phyloP scores from a whole-genome alignment of 495 filamentous ascomycete species.

The Friedmanniomyces endolithicus region DNA sequence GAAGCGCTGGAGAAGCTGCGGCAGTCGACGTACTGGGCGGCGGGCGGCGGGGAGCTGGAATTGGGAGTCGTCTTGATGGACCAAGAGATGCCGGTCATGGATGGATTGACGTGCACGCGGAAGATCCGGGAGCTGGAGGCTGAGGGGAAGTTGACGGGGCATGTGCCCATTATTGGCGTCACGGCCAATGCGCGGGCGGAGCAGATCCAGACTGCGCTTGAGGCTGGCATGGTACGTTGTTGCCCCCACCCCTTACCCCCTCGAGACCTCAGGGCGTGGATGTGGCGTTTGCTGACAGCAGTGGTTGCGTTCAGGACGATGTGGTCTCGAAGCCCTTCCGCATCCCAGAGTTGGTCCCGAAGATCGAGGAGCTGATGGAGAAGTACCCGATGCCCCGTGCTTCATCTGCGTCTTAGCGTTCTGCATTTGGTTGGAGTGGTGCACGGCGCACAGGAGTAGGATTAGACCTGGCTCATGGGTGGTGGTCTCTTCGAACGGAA shows the following conservation, averaged over 20 bases:
- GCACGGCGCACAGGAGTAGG: no score
- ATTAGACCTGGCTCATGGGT: no score
- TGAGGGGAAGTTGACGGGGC: slow-evolving; percentile 36
- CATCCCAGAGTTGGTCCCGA: slow-evolving; percentile 55
- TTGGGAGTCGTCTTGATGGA: slow-evolving; percentile 67
- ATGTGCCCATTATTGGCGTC: slow-evolving; percentile 65
- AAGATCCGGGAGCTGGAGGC: slow-evolving; percentile 52
- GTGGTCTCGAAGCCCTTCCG: slow-evolving; percentile 73
- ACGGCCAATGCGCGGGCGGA: slow-evolving; percentile 61
- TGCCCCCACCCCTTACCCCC: not conserved
- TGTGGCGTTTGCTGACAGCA: not conserved
- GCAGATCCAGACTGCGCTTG: slow-evolving; percentile 52
- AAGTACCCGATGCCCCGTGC: slow-evolving; percentile 13
- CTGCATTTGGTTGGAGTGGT: not conserved
- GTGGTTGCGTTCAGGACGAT: slow-evolving; percentile 44
- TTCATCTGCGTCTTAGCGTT: not conserved
- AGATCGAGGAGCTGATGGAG: slow-evolving; percentile 39
- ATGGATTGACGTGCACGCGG: slow-evolving; percentile 56
- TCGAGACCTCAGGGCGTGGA: not conserved
- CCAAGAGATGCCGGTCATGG: slow-evolving; percentile 77
- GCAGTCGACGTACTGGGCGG: slow-evolving; percentile 26
- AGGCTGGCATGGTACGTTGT: slow-evolving; percentile 51
- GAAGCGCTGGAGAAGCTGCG: slow-evolving; percentile 55
- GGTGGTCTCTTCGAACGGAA: no score
- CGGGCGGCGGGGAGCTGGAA: slow-evolving; percentile 23